A percentile compares a stretch with the other conserved stretches of the same genome.
Evolutionary conservation across 2,329 filamentous ascomycete species (phyloP).

Genomic region (Alternaria ethzedia): DNA sequence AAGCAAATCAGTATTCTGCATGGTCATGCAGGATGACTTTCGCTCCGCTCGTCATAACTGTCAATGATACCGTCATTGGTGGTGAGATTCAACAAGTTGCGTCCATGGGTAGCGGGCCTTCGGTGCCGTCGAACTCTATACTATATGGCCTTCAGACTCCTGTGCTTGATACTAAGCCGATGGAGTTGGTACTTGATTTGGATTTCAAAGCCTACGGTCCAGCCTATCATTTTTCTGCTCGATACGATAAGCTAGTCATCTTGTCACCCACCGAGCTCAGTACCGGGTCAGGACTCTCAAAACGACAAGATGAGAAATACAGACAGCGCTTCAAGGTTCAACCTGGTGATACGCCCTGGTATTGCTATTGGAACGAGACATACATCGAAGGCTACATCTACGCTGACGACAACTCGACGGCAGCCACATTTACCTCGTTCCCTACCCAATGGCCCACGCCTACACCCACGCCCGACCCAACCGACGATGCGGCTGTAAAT

Average conservation of each 20-base stretch:
- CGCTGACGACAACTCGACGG: constrained; percentile 59
- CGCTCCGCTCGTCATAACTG: constrained; percentile 39
- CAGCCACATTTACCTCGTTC: constrained; percentile 39
- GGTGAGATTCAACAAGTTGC: constrained; percentile 20
- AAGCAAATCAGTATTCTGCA: constrained; percentile 53
- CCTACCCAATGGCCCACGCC: constrained; percentile 31
- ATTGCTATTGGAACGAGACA: constrained; percentile 73
- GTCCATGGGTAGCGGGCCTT: constrained; percentile 31
- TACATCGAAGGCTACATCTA: constrained; percentile 72
- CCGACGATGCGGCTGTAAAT: constrained; percentile 12
- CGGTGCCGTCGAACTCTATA: constrained; percentile 51
- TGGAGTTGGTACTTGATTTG: constrained; percentile 64
- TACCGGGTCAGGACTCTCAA: constrained; percentile 28
- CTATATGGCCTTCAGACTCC: constrained; percentile 70
- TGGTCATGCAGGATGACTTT: constrained; percentile 58
- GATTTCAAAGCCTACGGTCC: constrained; percentile 64
- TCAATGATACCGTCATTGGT: constrained; percentile 27
- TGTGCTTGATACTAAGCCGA: constrained; percentile 53
- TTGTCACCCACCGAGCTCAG: constrained; percentile 50
- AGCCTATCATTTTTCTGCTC: constrained; percentile 67
- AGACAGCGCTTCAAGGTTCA: constrained; percentile 53
- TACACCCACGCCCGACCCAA: constrained; percentile 13
- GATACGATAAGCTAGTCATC: constrained; percentile 70
- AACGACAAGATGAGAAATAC: constrained; percentile 32
- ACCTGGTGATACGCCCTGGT: constrained; percentile 70